phyloP scores from a whole-genome alignment of 2,329 filamentous ascomycete species.

The Botrytis medusae region DNA sequence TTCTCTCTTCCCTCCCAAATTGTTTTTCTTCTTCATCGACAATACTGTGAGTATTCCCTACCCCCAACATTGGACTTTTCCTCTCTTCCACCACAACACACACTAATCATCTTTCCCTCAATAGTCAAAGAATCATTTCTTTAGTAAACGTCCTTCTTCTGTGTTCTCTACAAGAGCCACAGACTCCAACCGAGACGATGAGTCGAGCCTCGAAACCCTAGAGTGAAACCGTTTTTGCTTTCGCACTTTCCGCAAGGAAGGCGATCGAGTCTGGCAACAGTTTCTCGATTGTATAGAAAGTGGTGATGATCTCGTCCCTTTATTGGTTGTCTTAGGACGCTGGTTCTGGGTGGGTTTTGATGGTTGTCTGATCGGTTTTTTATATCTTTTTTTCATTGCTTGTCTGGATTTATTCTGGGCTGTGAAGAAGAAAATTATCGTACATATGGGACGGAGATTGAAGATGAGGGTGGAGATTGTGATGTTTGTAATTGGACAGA shows the following conservation, averaged over 20 bases:
- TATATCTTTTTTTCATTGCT: constrained; percentile 49
- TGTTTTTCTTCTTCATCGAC: constrained; percentile 14
- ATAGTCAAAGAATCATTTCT: constrained; percentile 58
- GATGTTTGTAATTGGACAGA: too few relatives aligned
- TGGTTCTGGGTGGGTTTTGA: constrained; percentile 75
- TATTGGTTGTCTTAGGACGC: constrained; percentile 72
- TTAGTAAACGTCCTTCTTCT: constrained; percentile 91
- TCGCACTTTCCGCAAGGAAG: constrained; percentile 49
- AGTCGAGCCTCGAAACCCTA: constrained; percentile 84
- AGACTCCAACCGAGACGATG: constrained; percentile 96
- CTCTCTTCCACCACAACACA: neutral
- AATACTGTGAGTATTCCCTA: constrained; percentile 16
- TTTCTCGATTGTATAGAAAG: constrained; percentile 68
- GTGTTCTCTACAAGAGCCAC: constrained; percentile 90
- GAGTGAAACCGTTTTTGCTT: constrained; percentile 72
- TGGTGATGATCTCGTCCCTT: constrained; percentile 94
- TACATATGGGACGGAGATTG: fast-evolving
- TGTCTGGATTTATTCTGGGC: constrained; percentile 43
- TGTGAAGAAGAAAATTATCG: constrained; percentile 47
- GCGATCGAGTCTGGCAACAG: neutral
- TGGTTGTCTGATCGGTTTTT: constrained; percentile 80
- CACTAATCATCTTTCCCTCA: neutral
- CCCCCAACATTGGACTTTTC: neutral
- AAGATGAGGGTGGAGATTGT: too few relatives aligned
- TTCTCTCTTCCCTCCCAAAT: neutral